Base-by-base conservation (phyloP, 2,329 filamentous ascomycete genomes). In the Cercospora sp. region DNA sequence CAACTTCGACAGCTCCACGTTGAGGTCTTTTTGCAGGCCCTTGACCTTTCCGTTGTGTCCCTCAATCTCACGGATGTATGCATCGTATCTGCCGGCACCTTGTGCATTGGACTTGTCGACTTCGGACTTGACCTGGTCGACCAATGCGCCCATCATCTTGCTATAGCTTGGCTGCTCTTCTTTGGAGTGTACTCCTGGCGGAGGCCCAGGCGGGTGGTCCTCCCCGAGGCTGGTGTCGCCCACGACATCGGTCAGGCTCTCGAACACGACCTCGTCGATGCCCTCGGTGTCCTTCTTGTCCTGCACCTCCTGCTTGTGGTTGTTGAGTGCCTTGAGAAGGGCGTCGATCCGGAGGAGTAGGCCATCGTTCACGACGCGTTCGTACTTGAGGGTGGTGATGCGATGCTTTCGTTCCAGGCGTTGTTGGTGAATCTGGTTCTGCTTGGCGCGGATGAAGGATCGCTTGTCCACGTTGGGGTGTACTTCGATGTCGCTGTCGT, bases 391-490 rank as follows among this genome's bases (percentile, higher is more conserved):
- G 6, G 93, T 95, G 75, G 91, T 90, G 79, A 99, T 98, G 77
- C 97, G 90, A 75, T 91, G 89, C 79, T 91, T 92, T 66, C 95
- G 90, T 76, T 96, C 91, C 73, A 89, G 85, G 65, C 95, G 90
- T 79, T 97, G 91, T 77, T 94, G 89, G 80, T 99, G 95, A 76
- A 99, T 99, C 82, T 99, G 94, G 75, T 90, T 91, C 83, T 98
- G 95, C 83, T 99, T 99, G 72, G 95, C 96, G 73, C 94, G 92
- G 80, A 99, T 99, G 81, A 99, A 99, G 69, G 94, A 98, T 62
- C 91, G 89, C 81, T 99, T 99, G 84, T 99, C 95, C 79, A 99
- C 95, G 79, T 99, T 99, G 69, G 95, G 95, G 81, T 99, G 95
- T 62, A 98, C 95, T 83, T 99, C 95, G 76, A 99, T 90, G 77